These are phyloP conservation scores for Acorus calamus DNA, from an alignment of 106 monocot species.

Conservation along the genomic window DNA sequence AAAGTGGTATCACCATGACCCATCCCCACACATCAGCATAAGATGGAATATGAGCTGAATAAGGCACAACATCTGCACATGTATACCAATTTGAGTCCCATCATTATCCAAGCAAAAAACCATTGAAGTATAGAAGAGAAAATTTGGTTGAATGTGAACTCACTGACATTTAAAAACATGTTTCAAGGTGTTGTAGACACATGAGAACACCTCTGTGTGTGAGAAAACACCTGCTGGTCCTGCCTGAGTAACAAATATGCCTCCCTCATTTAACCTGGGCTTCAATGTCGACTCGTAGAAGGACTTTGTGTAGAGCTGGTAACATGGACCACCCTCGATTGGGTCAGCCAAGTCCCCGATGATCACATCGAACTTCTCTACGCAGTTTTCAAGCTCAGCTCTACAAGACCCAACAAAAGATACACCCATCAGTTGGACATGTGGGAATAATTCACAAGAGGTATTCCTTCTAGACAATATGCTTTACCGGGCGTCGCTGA, in stretches of 20 bases:
- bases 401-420: constrained; percentile 2
- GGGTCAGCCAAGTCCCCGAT: constrained; percentile 49
- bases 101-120: not conserved
- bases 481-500: constrained; percentile 36
- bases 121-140: not conserved
- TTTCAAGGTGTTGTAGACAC: constrained; percentile 44
- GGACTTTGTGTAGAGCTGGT: constrained; percentile 43
- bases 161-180: constrained; percentile 33
- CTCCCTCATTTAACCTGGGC: constrained; percentile 23
- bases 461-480: too few relatives aligned
- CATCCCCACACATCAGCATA: constrained; percentile 55
- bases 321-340: constrained; percentile 40
- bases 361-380: constrained; percentile 31
- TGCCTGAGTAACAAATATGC: constrained; percentile 52
- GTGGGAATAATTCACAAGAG: too few relatives aligned
- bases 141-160: not conserved
- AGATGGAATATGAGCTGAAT: constrained; percentile 44
- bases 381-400: constrained; percentile 25
- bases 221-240: constrained; percentile 39
- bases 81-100: not conserved
- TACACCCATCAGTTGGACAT: too few relatives aligned
- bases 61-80: constrained; percentile 38
- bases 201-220: constrained; percentile 44
- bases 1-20: constrained; percentile 26
- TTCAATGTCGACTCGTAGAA: constrained; percentile 35